Base-by-base conservation (phyloP, 2,329 filamentous ascomycete species). In the Exophiala mesophila region DNA sequence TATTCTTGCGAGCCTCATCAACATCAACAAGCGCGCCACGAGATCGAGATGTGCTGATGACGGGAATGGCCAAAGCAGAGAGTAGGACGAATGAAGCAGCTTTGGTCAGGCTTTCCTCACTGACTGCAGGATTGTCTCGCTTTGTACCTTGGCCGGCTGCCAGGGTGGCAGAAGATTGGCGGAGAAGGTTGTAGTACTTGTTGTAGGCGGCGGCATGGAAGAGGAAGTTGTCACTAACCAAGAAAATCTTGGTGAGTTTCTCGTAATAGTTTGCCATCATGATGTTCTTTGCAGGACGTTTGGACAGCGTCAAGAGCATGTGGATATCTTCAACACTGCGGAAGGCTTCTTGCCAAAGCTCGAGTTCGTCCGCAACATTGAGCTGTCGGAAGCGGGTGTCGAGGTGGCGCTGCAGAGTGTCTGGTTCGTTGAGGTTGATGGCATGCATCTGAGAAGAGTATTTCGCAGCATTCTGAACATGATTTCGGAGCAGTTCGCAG, bases 221-320 rank as follows among this genome's bases (percentile, higher is more conserved):
- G 33, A 98, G 82, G 66, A 97, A 97, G 76, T 98, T 98, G 72
- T 97, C 92, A 66, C 90, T 94, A 55, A 97, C 92, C 51, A 98
- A 80, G 77, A 98, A 98, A 66, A 98, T 98, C 53, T 89, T 82
- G 29, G 92, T 96, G 45, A 98, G 82, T 73, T 97, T 97, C 77
- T 98, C 92, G 69, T 97, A 98, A 77, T 98, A 98, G 74, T 97
- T 98, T 70, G 92, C 92, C 92, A 98, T 98, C 92, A 98, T 97
- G 63, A 96, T 77, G 65, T 96, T 96, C 83, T 97, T 97, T 41
- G 92, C 84, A 28, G 89, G 89, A 42, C 92, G 86, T 79, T 97
- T 97, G 83, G 90, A 97, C 57, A 97, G 78, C 72, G 84, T 97
- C 56, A 98, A 81, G 41, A 98, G 80, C 38, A 89, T 97, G 72